These are phyloP conservation scores for Candolleomyces efflorescens DNA, from an alignment of 768 basidiomycete genomes.

Conservation along the genomic window DNA sequence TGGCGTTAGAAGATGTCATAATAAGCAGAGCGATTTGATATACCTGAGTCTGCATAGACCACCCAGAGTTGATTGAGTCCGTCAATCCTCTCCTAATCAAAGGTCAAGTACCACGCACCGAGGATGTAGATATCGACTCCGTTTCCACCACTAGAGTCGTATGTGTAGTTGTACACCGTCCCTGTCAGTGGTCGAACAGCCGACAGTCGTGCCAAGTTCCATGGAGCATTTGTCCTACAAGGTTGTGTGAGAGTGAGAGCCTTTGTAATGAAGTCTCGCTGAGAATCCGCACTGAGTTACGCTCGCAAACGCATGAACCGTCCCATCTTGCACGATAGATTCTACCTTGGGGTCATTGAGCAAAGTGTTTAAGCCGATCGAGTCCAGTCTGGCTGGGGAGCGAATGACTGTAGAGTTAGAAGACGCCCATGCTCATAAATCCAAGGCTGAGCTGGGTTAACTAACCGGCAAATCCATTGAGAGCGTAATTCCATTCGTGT, in stretches of 20 bases:
- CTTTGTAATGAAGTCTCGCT: no score
- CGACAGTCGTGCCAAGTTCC: conserved; percentile 26
- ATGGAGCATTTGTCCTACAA: conserved; percentile 26
- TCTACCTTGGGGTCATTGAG: conserved; percentile 21
- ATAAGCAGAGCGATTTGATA: neutral
- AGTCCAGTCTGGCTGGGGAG: conserved; percentile 10
- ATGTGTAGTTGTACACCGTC: conserved; percentile 17
- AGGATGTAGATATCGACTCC: conserved; percentile 37
- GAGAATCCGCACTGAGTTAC: conserved; percentile 16
- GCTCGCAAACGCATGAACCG: conserved; percentile 16
- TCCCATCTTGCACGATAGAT: conserved; percentile 23
- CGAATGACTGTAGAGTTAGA: neutral
- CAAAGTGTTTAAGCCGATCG: conserved; percentile 18
- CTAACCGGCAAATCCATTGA: conserved; percentile 29
- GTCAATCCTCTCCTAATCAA: neutral
- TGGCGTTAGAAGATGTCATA: neutral
- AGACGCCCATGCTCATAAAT: no score
- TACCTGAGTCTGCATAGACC: conserved; percentile 18
- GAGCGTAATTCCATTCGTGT: conserved; percentile 20
- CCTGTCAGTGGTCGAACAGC: conserved; percentile 7
- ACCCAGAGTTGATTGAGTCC: no score
- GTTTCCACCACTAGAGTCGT: conserved; percentile 23
- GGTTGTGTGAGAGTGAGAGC: no score
- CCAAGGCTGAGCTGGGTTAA: neutral
- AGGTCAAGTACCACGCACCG: conserved; percentile 17